Conservation (phyloP, 2,329 filamentous ascomycete species). For the Scopulariopsis brevicaulis region DNA sequence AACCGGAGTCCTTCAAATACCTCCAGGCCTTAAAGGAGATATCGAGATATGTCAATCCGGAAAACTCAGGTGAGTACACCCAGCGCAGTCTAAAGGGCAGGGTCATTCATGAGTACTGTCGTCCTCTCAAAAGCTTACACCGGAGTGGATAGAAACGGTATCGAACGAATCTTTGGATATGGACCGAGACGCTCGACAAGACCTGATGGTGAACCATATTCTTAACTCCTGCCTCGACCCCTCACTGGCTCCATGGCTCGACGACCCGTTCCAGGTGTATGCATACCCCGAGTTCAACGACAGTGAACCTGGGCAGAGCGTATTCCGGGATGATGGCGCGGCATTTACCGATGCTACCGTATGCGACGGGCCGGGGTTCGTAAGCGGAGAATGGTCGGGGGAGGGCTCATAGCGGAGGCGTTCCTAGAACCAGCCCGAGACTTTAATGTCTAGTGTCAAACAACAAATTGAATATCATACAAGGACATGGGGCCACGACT, state of each 20-base stretch:
- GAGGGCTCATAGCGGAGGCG: no score
- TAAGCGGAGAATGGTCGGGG: no score
- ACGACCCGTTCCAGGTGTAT: neutral
- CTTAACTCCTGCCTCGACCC: neutral
- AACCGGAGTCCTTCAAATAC: neutral
- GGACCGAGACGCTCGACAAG: neutral
- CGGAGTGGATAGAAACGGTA: neutral
- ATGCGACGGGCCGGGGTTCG: no score
- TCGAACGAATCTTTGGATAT: neutral
- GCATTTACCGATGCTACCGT: no score
- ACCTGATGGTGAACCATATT: neutral
- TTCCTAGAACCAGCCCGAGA: no score
- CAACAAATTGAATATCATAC: no score
- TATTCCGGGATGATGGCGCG: neutral
- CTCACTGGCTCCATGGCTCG: neutral
- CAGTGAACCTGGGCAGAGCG: neutral
- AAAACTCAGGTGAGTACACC: neutral
- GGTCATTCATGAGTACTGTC: no score
- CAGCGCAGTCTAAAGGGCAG: no score
- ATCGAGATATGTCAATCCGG: neutral
- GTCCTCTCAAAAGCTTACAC: neutral
- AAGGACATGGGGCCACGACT: no score
- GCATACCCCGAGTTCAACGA: neutral
- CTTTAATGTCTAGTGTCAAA: no score
- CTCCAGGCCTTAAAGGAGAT: neutral